Evolutionary conservation across 2,329 filamentous ascomycete species (phyloP), one percentile per base, ranked within the genome.

Genomic region (Hypoxylon sp.): DNA sequence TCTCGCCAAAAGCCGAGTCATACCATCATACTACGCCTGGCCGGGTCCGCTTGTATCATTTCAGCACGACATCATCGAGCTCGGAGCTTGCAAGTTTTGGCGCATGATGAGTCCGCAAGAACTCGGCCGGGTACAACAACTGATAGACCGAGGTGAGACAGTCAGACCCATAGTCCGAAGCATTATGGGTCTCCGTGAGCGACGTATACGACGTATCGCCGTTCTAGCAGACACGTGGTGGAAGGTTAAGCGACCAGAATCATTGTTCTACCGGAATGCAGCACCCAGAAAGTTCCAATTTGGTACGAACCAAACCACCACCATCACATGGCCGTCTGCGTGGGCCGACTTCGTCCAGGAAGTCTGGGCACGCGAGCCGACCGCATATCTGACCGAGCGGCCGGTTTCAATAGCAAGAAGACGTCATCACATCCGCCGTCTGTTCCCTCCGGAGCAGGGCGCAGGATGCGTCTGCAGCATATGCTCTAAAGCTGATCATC

Each of bases 251-350:
- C n/a, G n/a, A n/a, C n/a, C n/a, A n/a, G n/a, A n/a, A n/a, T n/a
- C n/a, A n/a, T n/a, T 55, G 4, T 55, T 27, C 23, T 55, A 55
- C 52, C 35, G 38, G 29, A 42, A 55, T 18, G 21, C 52, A 2
- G 38, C 29, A 17, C 21, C n/a, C 11, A 21, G n/a, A 2, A 1
- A 17, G 10, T 26, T 20, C 17, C n/a, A 17, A 20, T 20, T 10
- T 11, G 35, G 9, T 9, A 38, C 3, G 17, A 3, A 18, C 15
- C 7, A n/a, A 11, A 2, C 4, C 15, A 10, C 9, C 17, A 7
- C 5, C 11, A 21, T 33, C 13, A 31, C 40, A 2, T 49, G 40
- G 46, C 4, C n/a, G 2, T 55, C 26, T 26, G 8, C 9, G 1
- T 55, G 52, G 52, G 26, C 52, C 3, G 1, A 49, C 3, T n/a